Evolutionary conservation across 257 asterid species (phyloP).

Genomic region (Solanum raphanifolium): DNA sequence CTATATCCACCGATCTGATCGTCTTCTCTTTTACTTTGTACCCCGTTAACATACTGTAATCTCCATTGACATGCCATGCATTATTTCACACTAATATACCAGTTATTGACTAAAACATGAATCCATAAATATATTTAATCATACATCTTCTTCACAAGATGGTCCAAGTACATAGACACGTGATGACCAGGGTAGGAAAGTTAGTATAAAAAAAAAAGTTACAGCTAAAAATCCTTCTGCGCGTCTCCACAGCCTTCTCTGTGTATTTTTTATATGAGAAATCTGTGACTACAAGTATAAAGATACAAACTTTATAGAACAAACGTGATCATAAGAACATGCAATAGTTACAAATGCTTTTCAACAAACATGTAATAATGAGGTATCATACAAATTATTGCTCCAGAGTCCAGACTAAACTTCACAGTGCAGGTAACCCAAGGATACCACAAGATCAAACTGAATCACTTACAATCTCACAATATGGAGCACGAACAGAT

Average conservation of each 20-base stretch:
- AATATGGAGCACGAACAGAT: slow-evolving; percentile 42
- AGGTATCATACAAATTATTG: slow-evolving; percentile 38
- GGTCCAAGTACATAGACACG: neutral
- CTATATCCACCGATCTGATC: neutral
- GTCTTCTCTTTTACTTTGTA: neutral
- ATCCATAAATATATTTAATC: neutral
- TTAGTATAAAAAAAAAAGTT: neutral
- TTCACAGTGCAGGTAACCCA: slow-evolving; percentile 18
- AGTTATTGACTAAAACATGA: neutral
- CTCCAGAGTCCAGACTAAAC: slow-evolving; percentile 17
- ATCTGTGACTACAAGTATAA: slow-evolving; percentile 36
- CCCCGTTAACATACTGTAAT: neutral
- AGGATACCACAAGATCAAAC: slow-evolving; percentile 16
- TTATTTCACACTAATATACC: neutral
- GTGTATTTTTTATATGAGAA: slow-evolving; percentile 11
- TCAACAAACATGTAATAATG: slow-evolving; percentile 27
- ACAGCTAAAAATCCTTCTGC: neutral
- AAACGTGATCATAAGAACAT: slow-evolving; percentile 16
- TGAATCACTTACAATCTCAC: slow-evolving; percentile 26
- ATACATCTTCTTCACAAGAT: neutral
- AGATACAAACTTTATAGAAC: slow-evolving; percentile 18
- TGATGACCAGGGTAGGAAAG: neutral
- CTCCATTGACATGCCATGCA: neutral
- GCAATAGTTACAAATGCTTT: slow-evolving; percentile 23
- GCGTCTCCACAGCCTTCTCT: slow-evolving; percentile 7